Evolutionary conservation across 192 early-diverging fungal species (phyloP).

Genomic region (Coemansia sp.): DNA sequence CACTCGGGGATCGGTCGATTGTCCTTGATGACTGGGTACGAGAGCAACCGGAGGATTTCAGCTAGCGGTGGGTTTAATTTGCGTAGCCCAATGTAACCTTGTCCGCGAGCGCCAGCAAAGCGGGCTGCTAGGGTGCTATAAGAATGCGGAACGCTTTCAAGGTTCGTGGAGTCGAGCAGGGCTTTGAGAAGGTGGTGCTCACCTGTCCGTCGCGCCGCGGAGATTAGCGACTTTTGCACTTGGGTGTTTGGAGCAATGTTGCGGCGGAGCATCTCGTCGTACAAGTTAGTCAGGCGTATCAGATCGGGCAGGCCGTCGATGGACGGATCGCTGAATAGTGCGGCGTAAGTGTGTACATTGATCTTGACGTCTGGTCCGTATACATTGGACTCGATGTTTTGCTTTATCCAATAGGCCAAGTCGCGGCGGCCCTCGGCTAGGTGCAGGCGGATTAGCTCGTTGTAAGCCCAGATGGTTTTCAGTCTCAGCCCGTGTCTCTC

Average conservation of each 20-base stretch:
- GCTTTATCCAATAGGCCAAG: conserved; percentile 32
- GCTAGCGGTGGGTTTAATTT: conserved; percentile 11
- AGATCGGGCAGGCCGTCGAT: conserved; percentile 20
- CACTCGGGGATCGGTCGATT: conserved; percentile 23
- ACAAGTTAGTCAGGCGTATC: conserved; percentile 22
- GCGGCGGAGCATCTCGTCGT: conserved; percentile 45
- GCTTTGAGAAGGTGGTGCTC: conserved; percentile 27
- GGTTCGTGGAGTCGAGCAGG: conserved; percentile 20
- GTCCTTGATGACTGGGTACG: conserved; percentile 38
- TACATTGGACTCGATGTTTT: conserved; percentile 23
- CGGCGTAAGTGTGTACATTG: conserved; percentile 40
- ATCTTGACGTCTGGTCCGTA: conserved; percentile 20
- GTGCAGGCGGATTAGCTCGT: conserved; percentile 45
- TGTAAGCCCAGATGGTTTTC: conserved; percentile 21
- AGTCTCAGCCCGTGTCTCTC: conserved; percentile 13
- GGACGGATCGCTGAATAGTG: conserved; percentile 40
- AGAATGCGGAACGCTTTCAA: not conserved
- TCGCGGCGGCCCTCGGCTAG: conserved; percentile 24
- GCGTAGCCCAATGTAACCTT: conserved; percentile 30
- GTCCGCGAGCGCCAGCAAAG: conserved; percentile 22
- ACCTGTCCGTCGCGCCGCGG: conserved; percentile 13
- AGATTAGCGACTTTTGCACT: conserved; percentile 36
- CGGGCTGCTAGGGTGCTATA: conserved; percentile 30
- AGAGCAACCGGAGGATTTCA: conserved; percentile 34
- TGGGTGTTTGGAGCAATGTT: conserved; percentile 30